Evolutionary conservation across 2,329 filamentous ascomycete genomes (phyloP).

Genomic region (Calonectria naviculata): DNA sequence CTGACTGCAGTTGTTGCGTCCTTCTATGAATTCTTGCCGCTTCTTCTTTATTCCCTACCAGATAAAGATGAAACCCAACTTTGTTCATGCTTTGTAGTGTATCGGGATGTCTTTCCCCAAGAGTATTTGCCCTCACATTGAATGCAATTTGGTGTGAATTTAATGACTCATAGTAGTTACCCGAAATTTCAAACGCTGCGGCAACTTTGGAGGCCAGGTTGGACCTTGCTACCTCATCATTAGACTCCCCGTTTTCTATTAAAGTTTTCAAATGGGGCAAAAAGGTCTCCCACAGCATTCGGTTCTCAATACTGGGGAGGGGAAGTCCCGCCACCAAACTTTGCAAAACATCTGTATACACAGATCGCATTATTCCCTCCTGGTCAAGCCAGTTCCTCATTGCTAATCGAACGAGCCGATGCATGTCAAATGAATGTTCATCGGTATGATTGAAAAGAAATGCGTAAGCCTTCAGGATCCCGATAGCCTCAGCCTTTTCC

Average conservation of each 20-base stretch:
- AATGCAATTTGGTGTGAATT: neutral
- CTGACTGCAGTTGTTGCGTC: neutral
- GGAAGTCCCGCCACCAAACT: constrained; percentile 26
- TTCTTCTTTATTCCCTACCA: neutral
- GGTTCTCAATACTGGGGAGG: constrained; percentile 24
- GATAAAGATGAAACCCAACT: neutral
- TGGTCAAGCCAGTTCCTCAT: constrained; percentile 42
- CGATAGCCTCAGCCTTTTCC: constrained; percentile 36
- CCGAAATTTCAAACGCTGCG: neutral
- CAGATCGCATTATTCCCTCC: constrained; percentile 13
- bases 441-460: constrained; percentile 41
- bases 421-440: constrained; percentile 36
- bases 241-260: neutral
- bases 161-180: constrained; percentile 28
- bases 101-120: neutral
- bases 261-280: constrained; percentile 33
- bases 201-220: neutral
- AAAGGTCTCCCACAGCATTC: constrained; percentile 35
- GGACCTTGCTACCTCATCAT: neutral
- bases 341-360: constrained; percentile 13
- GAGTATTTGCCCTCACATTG: neutral
- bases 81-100: neutral
- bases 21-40: neutral
- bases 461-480: constrained; percentile 40
- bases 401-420: constrained; percentile 45